Evolutionary conservation across 805 yeast species (phyloP), one percentile per base, ranked within the genome.

Genomic region (Metschnikowia baotianmanensis): DNA sequence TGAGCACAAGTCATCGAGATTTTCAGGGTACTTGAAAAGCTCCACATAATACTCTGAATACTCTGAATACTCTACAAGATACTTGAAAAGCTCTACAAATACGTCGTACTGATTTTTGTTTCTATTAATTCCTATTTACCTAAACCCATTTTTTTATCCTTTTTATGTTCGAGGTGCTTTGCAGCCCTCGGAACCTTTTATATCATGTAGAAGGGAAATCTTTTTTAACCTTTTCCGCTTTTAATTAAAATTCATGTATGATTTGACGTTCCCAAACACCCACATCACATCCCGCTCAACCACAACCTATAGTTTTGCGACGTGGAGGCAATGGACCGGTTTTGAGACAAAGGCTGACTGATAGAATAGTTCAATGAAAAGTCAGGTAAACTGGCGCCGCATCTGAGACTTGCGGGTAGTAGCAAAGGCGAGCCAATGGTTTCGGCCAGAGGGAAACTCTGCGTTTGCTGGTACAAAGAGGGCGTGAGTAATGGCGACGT

Each of bases 401-500:
- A 45, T 15, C 31, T 45, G 32, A 42, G 34, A 32, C 50, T 46
- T 18, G 46, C 38, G 4, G 62, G 51, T 22, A 59, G 45, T 17
- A 61, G 42, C 40, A 60, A 51, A 10, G 65, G 65, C 24, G 56
- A 53, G 22, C 49, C 48, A 16, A 39, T 37, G 31, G 47, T 46
- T 20, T 52, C 58, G 2, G 42, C 43, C 20, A 42, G 33, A 18
- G 37, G 41, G 36, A 37, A 34, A 21, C 33, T 42, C n/a, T 45
- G 46, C 34, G 53, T 31, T 29, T 59, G 58, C 31, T 56, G 62
- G 48, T 63, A 61, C 39, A 61, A 47, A 12, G 62, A 55, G 4
- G 71, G 70, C 19, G 70, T 62, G 36, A 69, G 62, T 42, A 69
- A 56, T 4, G 74, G 74, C 16, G 68, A 62, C 3, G 57, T 63